A percentile compares a stretch with the other conserved stretches of the same genome.
phyloP scores from a whole-genome alignment of 1,284 basidiomycete genomes.

The Xerocomus nothofagi region DNA sequence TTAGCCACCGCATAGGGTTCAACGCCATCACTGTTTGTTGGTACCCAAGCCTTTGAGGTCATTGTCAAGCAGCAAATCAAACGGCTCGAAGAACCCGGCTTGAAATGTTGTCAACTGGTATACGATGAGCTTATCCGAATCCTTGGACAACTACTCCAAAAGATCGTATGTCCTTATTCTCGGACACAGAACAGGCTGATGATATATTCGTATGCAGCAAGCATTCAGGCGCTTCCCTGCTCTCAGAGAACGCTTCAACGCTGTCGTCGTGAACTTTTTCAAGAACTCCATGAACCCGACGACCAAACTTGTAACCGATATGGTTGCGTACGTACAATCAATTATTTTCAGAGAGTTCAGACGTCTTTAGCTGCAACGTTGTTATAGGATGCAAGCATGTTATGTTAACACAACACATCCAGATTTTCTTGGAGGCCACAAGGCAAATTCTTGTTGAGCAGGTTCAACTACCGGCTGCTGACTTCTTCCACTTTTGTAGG shows the following conservation, averaged over 20 bases:
- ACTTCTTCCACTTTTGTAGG: slow-evolving; percentile 42
- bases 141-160: slow-evolving; percentile 82
- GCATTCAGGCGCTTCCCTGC: slow-evolving; percentile 95
- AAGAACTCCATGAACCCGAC: slow-evolving; percentile 93
- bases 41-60: slow-evolving; percentile 94
- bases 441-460: slow-evolving; percentile 40
- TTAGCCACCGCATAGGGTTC: slow-evolving; percentile 64
- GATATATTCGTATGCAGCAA: slow-evolving; percentile 55
- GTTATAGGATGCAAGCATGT: slow-evolving; percentile 86
- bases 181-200: slow-evolving; percentile 1
- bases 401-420: slow-evolving; percentile 99
- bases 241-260: slow-evolving; percentile 91
- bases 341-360: not conserved
- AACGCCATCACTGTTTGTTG: slow-evolving; percentile 94
- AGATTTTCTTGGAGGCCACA: slow-evolving; percentile 96
- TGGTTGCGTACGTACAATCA: slow-evolving; percentile 68
- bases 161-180: slow-evolving; percentile 67
- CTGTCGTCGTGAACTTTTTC: slow-evolving; percentile 95
- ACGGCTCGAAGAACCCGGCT: slow-evolving; percentile 87
- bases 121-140: slow-evolving; percentile 98
- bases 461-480: not conserved
- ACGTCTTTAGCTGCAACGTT: not conserved
- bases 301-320: slow-evolving; percentile 90
- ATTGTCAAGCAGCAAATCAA: slow-evolving; percentile 99
- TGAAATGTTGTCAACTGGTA: slow-evolving; percentile 93